Evolutionary conservation across 2,329 filamentous ascomycete species (phyloP).

Genomic region (Nothophoma quercina): DNA sequence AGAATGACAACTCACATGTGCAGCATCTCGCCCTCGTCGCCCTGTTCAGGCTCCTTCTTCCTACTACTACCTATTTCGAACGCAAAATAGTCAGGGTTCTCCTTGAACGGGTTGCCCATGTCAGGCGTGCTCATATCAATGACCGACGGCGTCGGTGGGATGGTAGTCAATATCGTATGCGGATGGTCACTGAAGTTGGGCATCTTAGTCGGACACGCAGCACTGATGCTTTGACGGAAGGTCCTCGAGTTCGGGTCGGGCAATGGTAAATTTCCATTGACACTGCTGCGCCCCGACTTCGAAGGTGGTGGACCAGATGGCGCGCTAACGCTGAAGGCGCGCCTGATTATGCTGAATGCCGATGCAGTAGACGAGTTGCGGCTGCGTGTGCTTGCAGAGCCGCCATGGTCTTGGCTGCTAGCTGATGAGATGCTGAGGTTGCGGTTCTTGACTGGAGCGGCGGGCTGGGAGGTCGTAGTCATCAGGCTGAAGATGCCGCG

Average conservation of each 20-base stretch:
- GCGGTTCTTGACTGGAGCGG: constrained; percentile 14
- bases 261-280: constrained; percentile 9
- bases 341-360: constrained; percentile 38
- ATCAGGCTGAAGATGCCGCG: constrained; percentile 58
- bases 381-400: constrained; percentile 23
- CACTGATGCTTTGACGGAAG: constrained; percentile 39
- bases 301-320: constrained; percentile 29
- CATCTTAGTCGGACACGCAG: constrained; percentile 51
- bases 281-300: constrained; percentile 28
- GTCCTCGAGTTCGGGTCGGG: constrained; percentile 44
- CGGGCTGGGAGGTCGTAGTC: constrained; percentile 28
- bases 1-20: constrained; percentile 32
- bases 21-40: constrained; percentile 29
- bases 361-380: constrained; percentile 38
- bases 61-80: constrained; percentile 31
- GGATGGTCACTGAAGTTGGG: constrained; percentile 40
- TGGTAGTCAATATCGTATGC: constrained; percentile 46
- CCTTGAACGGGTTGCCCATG: constrained; percentile 50
- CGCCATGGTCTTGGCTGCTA: constrained; percentile 22
- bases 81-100: constrained; percentile 40
- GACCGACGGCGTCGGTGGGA: constrained; percentile 51
- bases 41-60: constrained; percentile 21
- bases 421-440: constrained; percentile 41
- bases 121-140: constrained; percentile 22
- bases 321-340: constrained; percentile 32